phyloP scores from a whole-genome alignment of 1,284 basidiomycete genomes.

The Volvariella volvacea region DNA sequence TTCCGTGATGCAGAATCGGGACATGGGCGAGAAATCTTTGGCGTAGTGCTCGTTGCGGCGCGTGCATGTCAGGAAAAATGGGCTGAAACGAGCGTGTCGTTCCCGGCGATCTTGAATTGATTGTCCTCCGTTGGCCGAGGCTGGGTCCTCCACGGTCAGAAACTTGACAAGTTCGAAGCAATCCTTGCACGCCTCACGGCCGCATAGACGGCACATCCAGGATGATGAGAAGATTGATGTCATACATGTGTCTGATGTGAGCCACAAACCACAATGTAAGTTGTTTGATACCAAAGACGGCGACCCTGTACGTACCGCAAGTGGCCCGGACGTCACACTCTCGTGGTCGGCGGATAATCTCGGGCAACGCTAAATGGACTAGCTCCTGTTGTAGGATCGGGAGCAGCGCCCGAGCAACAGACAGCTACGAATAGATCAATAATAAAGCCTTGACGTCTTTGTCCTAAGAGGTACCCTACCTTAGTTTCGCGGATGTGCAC shows the following conservation, averaged over 20 bases:
- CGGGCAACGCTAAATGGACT: constrained; percentile 53
- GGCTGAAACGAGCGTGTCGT: constrained; percentile 56
- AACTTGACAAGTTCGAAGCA: constrained; percentile 73
- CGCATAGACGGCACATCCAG: constrained; percentile 88
- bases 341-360: constrained; percentile 64
- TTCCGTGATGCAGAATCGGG: constrained; percentile 65
- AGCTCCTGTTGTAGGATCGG: constrained; percentile 66
- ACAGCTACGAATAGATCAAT: constrained; percentile 26
- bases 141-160: constrained; percentile 46
- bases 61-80: constrained; percentile 68
- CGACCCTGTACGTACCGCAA: constrained; percentile 54
- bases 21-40: constrained; percentile 72
- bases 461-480: too few relatives aligned
- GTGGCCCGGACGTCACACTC: constrained; percentile 78
- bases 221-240: constrained; percentile 86
- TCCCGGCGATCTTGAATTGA: constrained; percentile 47
- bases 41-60: constrained; percentile 61
- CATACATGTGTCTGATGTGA: constrained; percentile 75
- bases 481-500: constrained; percentile 51
- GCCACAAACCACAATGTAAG: constrained; percentile 4
- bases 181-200: constrained; percentile 82
- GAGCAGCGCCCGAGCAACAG: constrained; percentile 65
- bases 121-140: constrained; percentile 39
- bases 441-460: too few relatives aligned
- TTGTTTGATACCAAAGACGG: constrained; percentile 6